Conservation (phyloP, 164 flowering plant species). For the Piper betle region DNA sequence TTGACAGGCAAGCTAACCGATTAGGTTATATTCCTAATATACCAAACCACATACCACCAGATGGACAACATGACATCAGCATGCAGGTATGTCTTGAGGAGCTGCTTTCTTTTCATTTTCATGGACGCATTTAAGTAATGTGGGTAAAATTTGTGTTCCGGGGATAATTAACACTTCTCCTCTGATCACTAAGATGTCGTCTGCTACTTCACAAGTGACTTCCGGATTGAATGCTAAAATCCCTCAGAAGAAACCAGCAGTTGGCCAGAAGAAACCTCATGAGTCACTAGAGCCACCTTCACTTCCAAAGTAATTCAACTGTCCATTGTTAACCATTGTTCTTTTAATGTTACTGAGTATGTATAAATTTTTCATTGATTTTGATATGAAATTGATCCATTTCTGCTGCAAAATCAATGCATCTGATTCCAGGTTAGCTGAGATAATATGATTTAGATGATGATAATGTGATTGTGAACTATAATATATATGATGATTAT, state of each 20-base stretch:
- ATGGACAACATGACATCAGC: conserved; percentile 25
- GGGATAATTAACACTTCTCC: conserved; percentile 6
- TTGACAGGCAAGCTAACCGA: conserved; percentile 43
- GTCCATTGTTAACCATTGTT: neutral
- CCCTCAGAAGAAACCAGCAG: conserved; percentile 48
- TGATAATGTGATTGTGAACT: no score
- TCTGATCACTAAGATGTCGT: conserved; percentile 35
- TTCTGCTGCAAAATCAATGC: neutral
- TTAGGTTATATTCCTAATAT: conserved; percentile 23
- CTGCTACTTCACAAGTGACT: conserved; percentile 28
- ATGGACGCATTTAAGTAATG: neutral
- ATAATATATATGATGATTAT: no score
- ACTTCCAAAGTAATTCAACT: conserved; percentile 35
- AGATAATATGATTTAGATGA: no score
- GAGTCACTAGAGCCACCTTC: conserved; percentile 59
- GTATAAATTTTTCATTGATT: neutral
- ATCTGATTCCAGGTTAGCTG: no score
- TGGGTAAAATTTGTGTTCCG: neutral
- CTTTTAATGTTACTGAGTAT: no score
- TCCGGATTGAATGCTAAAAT: conserved; percentile 37
- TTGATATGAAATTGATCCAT: neutral
- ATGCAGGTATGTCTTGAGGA: conserved; percentile 33
- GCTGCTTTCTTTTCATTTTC: neutral
- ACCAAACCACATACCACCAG: conserved; percentile 24
- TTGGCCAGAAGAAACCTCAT: conserved; percentile 81